Base-by-base conservation (phyloP, 768 basidiomycete species). In the Filobasidium wieringae region DNA sequence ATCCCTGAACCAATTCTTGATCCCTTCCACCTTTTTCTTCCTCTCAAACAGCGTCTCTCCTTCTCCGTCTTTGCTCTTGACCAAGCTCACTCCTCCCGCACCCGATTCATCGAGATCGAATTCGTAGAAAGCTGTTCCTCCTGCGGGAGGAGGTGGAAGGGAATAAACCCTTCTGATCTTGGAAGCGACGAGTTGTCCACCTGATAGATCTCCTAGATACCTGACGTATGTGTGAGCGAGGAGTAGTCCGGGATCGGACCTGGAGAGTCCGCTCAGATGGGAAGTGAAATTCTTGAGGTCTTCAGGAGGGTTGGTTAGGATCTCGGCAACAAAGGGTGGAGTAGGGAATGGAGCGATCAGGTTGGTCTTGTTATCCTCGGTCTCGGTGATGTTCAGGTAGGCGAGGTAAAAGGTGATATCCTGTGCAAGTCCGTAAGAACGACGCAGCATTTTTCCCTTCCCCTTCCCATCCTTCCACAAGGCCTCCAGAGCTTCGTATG, bases 221-320 rank as follows among this genome's bases (percentile, higher is more conserved):
- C 86, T 80, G n/a, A 87, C 84, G 66, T 88, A 88, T 0, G 86
- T 78, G 70, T 88, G 87, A 0, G 86, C 83, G 7, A 88, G 78
- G 7, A 89, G 79, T 6, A 77, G 72, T 0, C 73, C 11, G 78
- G 81, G 66, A 79, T 79, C 7, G 64, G 59, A 27, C 77, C 75
- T 52, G 75, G 73, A 9, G 78, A 85, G 74, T n/a, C 74, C 64
- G 9, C 75, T 67, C 41, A 88, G 76, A 49, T 83, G 82, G 6
- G 71, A 62, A 58, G 80, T 70, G 72, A 86, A 88, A 3, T 70
- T 72, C 2, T 72, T 57, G 7, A 88, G 74, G 6, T 80, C 74
- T 2, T 74, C 65, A 2, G 83, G 84, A 5, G 78, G 76, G 1
- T 77, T 61, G 29, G 75, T 62, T 39, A 77, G 67, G n/a, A 85